A percentile compares a stretch with the other conserved stretches of the same genome.
These are phyloP conservation scores for Globisporangium irregulare DNA, from an alignment of 352 stramenopile genomes.

Conservation along the genomic window DNA sequence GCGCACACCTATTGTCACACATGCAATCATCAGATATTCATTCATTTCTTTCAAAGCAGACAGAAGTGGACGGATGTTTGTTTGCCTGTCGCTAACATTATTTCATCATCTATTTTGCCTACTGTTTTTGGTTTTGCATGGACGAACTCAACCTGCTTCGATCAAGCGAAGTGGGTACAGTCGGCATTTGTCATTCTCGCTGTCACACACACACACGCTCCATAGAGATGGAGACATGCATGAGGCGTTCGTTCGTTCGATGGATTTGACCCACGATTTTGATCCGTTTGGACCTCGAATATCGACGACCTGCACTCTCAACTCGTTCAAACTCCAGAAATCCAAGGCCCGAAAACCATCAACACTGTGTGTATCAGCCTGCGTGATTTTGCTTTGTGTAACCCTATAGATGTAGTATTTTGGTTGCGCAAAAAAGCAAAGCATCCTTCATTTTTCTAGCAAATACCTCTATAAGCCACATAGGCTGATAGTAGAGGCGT, in stretches of 20 bases:
- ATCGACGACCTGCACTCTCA: background rate
- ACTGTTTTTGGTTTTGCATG: too few species aligned
- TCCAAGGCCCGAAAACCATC: background rate
- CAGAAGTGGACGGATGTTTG: background rate
- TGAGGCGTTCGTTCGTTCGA: background rate
- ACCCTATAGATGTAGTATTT: too few species aligned
- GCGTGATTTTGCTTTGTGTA: too few species aligned
- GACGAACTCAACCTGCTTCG: too few species aligned
- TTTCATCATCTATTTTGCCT: background rate
- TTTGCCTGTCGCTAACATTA: background rate
- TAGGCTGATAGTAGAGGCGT: background rate
- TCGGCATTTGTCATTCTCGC: background rate
- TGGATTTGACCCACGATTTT: conserved; percentile 1
- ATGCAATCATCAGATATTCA: background rate
- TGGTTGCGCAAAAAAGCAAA: too few species aligned
- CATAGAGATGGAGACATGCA: background rate
- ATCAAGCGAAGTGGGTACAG: background rate
- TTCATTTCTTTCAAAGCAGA: background rate
- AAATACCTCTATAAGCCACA: too few species aligned
- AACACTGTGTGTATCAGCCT: too few species aligned
- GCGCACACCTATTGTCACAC: background rate
- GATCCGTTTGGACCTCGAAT: background rate
- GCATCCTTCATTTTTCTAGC: too few species aligned
- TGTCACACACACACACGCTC: background rate
- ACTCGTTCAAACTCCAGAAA: background rate